Conservation (phyloP, 1,139 yeast species). For the Meyerozyma smithsonii region DNA sequence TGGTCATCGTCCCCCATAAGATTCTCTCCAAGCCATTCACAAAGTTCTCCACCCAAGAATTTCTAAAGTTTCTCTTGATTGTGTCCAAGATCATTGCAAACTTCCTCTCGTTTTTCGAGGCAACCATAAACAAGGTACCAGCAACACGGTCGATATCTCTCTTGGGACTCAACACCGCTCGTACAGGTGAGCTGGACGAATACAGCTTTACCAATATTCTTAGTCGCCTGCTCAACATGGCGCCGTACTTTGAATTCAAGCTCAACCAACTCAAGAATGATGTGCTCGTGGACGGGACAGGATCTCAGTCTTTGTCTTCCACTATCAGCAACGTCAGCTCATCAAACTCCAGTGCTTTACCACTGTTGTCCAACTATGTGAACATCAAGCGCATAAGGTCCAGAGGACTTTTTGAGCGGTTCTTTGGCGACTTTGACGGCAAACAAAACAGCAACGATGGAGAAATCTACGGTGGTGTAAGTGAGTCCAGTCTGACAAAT, state of each 20-base stretch:
- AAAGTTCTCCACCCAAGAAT: constrained; percentile 36
- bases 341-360: neutral
- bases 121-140: constrained; percentile 10
- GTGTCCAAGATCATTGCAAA: constrained; percentile 36
- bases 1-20: constrained; percentile 41
- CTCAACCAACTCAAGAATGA: constrained; percentile 6
- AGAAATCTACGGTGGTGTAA: constrained; percentile 21
- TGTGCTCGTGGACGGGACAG: constrained; percentile 10
- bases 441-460: constrained; percentile 5
- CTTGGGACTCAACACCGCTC: neutral
- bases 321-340: neutral
- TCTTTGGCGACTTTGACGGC: neutral
- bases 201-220: constrained; percentile 20
- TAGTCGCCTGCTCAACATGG: constrained; percentile 14
- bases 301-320: neutral
- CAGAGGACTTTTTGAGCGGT: neutral
- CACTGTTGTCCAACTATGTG: neutral
- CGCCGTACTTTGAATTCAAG: constrained; percentile 15
- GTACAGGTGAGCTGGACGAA: constrained; percentile 10
- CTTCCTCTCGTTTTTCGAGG: constrained; percentile 27
- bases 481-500: constrained; percentile 13
- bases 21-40: constrained; percentile 40
- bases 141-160: constrained; percentile 9
- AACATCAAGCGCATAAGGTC: neutral
- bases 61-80: constrained; percentile 31